These are phyloP conservation scores for Cercophora sp. DNA, from an alignment of 495 filamentous ascomycete genomes.

Conservation along the genomic window DNA sequence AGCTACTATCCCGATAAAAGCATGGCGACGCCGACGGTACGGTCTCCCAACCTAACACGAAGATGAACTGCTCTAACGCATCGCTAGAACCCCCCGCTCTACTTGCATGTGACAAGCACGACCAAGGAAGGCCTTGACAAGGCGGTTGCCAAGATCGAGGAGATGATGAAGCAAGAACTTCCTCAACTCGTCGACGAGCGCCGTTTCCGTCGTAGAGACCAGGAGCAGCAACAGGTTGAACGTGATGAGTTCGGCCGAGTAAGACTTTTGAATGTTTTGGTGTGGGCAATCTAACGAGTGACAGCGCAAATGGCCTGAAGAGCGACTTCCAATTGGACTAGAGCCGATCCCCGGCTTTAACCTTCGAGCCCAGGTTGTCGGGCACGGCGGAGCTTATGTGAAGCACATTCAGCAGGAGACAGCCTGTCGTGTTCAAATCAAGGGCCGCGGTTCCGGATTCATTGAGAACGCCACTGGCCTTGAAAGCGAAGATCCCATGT, in stretches of 20 bases:
- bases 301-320: constrained; percentile 97
- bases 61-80: constrained; percentile 1
- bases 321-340: constrained; percentile 83
- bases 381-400: constrained; percentile 86
- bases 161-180: constrained; percentile 93
- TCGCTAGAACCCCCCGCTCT: constrained; percentile 86
- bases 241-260: constrained; percentile 92
- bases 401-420: constrained; percentile 97
- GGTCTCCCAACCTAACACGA: neutral
- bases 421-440: constrained; percentile 92
- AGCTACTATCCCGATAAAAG: constrained; percentile 95
- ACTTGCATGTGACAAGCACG: constrained; percentile 92
- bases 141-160: constrained; percentile 79
- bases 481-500: constrained; percentile 95
- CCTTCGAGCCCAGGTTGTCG: constrained; percentile 89
- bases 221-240: constrained; percentile 84
- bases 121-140: constrained; percentile 86
- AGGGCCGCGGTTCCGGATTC: constrained; percentile 94
- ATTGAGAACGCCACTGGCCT: constrained; percentile 75
- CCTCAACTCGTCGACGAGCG: constrained; percentile 94
- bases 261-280: constrained; percentile 31
- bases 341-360: constrained; percentile 96
- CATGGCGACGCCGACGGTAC: constrained; percentile 88
- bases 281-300: constrained; percentile 31
- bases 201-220: constrained; percentile 83